A percentile compares a stretch with the other conserved stretches of the same genome.
These are phyloP conservation scores for Lichtheimia hyalospora DNA, from an alignment of 371 early-diverging fungal genomes.

Conservation along the genomic window DNA sequence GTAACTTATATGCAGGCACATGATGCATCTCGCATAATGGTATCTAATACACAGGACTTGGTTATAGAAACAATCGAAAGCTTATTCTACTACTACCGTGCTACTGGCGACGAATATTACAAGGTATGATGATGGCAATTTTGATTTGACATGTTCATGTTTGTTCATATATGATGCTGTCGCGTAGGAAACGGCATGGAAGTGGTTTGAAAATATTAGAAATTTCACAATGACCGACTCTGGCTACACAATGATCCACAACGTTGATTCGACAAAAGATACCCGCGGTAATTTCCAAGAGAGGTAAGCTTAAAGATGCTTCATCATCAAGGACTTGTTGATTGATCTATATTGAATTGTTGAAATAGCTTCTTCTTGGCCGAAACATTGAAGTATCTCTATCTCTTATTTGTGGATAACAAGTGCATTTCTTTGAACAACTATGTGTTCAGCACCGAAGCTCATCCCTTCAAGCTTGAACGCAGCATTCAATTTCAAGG, in stretches of 20 bases:
- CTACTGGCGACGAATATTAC: constrained; percentile 52
- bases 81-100: constrained; percentile 67
- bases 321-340: not conserved
- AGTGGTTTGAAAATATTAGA: constrained; percentile 59
- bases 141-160: no score
- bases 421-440: constrained; percentile 63
- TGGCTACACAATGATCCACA: constrained; percentile 58
- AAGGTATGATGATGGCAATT: constrained; percentile 56
- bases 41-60: not conserved
- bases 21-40: not conserved
- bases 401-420: constrained; percentile 70
- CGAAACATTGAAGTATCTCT: constrained; percentile 91
- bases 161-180: no score
- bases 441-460: constrained; percentile 33
- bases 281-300: constrained; percentile 42
- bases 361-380: constrained; percentile 73
- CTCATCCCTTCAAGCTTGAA: constrained; percentile 50
- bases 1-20: not conserved
- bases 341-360: not conserved
- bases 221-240: constrained; percentile 45
- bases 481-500: no score
- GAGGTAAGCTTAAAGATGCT: constrained; percentile 21
- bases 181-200: constrained; percentile 56
- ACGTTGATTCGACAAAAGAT: constrained; percentile 44
- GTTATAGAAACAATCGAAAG: constrained; percentile 72